phyloP scores from a whole-genome alignment of 2,329 filamentous ascomycete genomes.

The Metarhizium guizhouense region DNA sequence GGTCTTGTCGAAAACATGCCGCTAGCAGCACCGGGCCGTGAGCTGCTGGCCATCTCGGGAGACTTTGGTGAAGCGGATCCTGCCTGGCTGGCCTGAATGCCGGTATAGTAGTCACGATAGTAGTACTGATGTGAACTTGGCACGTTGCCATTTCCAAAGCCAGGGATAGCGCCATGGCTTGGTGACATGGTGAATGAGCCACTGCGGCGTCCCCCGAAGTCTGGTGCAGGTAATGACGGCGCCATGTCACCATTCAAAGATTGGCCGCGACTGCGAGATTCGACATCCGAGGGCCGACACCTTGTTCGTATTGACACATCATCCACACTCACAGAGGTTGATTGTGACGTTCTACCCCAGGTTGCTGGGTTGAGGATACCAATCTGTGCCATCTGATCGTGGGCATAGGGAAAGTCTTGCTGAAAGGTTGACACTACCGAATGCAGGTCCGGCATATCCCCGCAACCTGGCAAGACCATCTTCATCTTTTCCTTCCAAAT shows the following conservation, averaged over 20 bases:
- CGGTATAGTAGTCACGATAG: constrained; percentile 46
- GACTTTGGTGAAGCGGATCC: constrained; percentile 50
- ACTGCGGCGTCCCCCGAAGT: constrained; percentile 57
- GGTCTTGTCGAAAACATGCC: constrained; percentile 36
- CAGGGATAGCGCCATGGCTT: constrained; percentile 23
- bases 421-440: constrained; percentile 73
- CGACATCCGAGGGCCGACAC: constrained; percentile 39
- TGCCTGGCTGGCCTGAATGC: constrained; percentile 31
- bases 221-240: constrained; percentile 55
- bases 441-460: constrained; percentile 54
- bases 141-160: constrained; percentile 11
- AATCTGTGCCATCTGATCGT: constrained; percentile 62
- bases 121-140: constrained; percentile 47
- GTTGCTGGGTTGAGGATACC: constrained; percentile 70
- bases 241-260: constrained; percentile 56
- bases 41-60: constrained; percentile 41
- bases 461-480: constrained; percentile 57
- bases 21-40: constrained; percentile 36
- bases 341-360: constrained; percentile 49
- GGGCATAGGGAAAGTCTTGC: constrained; percentile 67
- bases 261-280: constrained; percentile 45
- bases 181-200: constrained; percentile 57
- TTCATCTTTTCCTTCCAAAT: constrained; percentile 79
- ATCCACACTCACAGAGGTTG: constrained; percentile 46
- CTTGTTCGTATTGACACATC: constrained; percentile 39